Base-by-base conservation (phyloP, 257 asterid species). In the Paulownia fortunei region DNA sequence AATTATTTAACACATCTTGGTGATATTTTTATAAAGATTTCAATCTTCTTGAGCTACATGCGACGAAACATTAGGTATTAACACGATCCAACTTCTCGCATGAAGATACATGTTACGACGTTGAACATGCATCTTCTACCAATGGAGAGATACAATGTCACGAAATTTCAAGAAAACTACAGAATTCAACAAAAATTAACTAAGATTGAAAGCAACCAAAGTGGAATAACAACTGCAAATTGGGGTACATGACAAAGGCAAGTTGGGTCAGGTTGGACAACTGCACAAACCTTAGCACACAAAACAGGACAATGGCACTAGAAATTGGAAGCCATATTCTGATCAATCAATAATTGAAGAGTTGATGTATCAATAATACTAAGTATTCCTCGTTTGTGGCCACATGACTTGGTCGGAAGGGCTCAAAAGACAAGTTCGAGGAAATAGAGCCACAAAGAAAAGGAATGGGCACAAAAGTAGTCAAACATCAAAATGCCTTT, bases 341-440 rank as follows among this genome's bases (percentile, higher is more conserved):
- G 56, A 56, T 37, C 5, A 36, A 24, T 16, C 27, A 52, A 71
- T 71, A 71, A 71, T 71, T 52, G 34, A 71, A 27, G 39, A 70
- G 27, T 0, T 30, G 59, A 11, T 51, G 46, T 19, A 49, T 70
- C 0, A 70, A 26, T 5, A 19, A 52, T 19, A 36, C 21, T 12
- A 27, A 8, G 46, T 18, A 4, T 34, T 2, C 6, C 5, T 70
- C 13, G 65, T 64, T 27, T 65, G 19, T 46, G 26, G 73, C 56
- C 66, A 58, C 73, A 79, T 66, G 80, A 73, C 2, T 8, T 58
- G 76, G 83, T 74, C 44, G 76, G 77, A 67, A 64, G 59, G 44
- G 71, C 47, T n/a, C 42, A 24, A 64, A 41, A 16, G 76, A 44
- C 54, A 77, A 67, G 12, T 68, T 67, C 55, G 3, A 36, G 3